phyloP scores from a whole-genome alignment of 2,329 filamentous ascomycete genomes.

The Monosporascus sp. region DNA sequence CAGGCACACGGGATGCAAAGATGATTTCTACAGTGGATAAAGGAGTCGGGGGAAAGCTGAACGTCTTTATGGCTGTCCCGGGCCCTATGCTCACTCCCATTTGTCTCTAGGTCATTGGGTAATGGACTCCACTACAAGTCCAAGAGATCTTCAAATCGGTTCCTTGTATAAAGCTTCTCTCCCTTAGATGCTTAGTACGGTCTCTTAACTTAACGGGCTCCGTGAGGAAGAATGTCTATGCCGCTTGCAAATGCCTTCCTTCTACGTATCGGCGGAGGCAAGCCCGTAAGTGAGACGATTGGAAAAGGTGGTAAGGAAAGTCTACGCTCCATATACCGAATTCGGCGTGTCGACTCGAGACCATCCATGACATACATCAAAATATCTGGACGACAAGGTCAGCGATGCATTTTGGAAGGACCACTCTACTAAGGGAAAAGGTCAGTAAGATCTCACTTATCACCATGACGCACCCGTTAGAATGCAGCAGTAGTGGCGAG shows the following conservation, averaged over 20 bases:
- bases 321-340: conserved; percentile 36
- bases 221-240: conserved; percentile 42
- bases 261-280: conserved; percentile 36
- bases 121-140: no score
- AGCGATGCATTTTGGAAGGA: background rate
- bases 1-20: no score
- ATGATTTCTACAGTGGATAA: no score
- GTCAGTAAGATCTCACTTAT: background rate
- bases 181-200: conserved; percentile 10
- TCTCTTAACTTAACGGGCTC: conserved; percentile 40
- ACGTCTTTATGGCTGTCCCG: no score
- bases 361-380: conserved; percentile 44
- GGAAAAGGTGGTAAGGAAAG: conserved; percentile 30
- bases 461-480: conserved; percentile 6
- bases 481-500: conserved; percentile 7
- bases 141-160: no score
- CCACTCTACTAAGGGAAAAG: no score
- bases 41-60: no score
- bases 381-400: conserved; percentile 26
- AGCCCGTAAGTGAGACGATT: conserved; percentile 43
- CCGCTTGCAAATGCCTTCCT: conserved; percentile 43
- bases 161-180: background rate
- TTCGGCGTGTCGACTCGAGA: conserved; percentile 33
- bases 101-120: no score
- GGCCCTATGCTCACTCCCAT: no score